Conservation (phyloP, 1,284 basidiomycete genomes). For the Apiotrichum veenhuisii region DNA sequence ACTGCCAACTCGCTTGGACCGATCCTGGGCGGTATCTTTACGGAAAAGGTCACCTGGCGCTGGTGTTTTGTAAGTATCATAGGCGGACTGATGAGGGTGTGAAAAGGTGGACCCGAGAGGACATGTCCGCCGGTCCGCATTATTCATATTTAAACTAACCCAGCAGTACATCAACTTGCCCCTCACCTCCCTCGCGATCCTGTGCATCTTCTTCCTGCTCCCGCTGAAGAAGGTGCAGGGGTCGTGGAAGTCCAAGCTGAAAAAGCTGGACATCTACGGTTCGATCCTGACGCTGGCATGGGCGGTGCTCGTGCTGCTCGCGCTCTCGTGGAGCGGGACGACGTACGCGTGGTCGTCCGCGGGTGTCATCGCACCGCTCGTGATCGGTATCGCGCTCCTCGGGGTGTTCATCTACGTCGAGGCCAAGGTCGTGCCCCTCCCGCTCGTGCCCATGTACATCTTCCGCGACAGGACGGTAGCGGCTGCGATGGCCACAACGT, state of each 20-base stretch:
- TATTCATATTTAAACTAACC: constrained; percentile 23
- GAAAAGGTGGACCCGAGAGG: background rate
- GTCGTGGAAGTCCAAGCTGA: constrained; percentile 57
- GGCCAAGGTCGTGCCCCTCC: constrained; percentile 63
- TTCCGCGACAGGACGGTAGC: constrained; percentile 65
- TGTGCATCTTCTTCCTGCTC: constrained; percentile 58
- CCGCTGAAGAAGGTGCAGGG: constrained; percentile 67
- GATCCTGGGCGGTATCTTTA: constrained; percentile 42
- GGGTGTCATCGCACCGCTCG: constrained; percentile 59
- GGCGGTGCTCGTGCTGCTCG: constrained; percentile 61
- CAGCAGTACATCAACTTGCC: constrained; percentile 61
- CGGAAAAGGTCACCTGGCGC: constrained; percentile 36
- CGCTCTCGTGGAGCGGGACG: constrained; percentile 68
- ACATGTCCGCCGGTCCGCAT: background rate
- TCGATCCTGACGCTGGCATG: constrained; percentile 57
- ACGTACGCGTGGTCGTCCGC: constrained; percentile 64
- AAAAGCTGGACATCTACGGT: constrained; percentile 64
- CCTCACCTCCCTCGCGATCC: constrained; percentile 55
- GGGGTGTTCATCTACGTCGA: constrained; percentile 66
- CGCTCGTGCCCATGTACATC: constrained; percentile 66
- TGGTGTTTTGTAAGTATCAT: constrained; percentile 24
- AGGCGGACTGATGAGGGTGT: background rate
- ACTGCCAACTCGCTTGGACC: constrained; percentile 43
- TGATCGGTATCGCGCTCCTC: constrained; percentile 57
- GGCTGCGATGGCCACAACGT: constrained; percentile 65